A percentile compares a stretch with the other conserved stretches of the same genome.
Conservation (phyloP, 768 basidiomycete genomes). For the Amanita phalloides region DNA sequence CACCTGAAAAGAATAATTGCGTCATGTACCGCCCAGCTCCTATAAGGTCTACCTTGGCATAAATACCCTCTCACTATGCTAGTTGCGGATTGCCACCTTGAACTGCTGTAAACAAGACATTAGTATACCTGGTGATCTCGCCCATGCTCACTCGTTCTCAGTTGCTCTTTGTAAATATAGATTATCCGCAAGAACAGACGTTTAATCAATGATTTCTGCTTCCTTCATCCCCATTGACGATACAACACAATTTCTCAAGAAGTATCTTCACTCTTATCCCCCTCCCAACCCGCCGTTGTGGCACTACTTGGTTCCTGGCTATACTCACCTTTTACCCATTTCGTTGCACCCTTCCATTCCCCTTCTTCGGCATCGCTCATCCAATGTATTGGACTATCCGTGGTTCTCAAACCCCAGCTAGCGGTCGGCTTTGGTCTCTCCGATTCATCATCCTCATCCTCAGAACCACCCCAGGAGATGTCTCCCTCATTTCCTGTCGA, state of each 20-base stretch:
- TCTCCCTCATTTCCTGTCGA: constrained; percentile 32
- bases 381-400: constrained; percentile 1
- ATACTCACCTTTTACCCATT: constrained; percentile 5
- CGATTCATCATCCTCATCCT: constrained; percentile 14
- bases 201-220: background rate
- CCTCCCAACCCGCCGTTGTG: constrained; percentile 34
- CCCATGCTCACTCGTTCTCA: background rate
- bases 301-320: constrained; percentile 15
- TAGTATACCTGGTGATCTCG: constrained; percentile 2
- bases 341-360: constrained; percentile 8
- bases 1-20: background rate
- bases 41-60: background rate
- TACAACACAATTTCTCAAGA: constrained; percentile 13
- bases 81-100: background rate
- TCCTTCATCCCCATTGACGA: background rate
- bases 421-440: constrained; percentile 8
- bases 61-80: background rate
- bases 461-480: constrained; percentile 29
- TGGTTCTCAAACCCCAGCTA: constrained; percentile 8
- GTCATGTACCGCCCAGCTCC: background rate
- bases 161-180: background rate
- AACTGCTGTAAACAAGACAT: background rate
- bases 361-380: background rate
- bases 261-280: constrained; percentile 30
- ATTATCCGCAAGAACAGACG: background rate